Percentiles rank a stretch among this genome's conserved stretches.
Evolutionary conservation across 352 stramenopile species (phyloP).

Genomic region (Elongisporangium undulatum): DNA sequence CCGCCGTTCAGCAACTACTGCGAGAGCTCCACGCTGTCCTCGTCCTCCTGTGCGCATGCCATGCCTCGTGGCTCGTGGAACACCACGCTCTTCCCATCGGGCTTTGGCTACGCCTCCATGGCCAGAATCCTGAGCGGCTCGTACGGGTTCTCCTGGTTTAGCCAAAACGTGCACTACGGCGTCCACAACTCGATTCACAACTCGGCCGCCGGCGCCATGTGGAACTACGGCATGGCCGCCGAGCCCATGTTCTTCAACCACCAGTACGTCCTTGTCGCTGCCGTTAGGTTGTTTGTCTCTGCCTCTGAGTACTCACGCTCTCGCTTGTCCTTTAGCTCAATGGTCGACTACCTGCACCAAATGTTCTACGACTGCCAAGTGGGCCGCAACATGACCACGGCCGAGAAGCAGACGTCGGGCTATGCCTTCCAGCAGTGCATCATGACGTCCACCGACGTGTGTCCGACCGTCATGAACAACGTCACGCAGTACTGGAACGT

Average conservation of each 20-base stretch:
- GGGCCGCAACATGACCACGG: constrained; percentile 36
- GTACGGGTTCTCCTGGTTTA: constrained; percentile 43
- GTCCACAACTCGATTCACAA: constrained; percentile 74
- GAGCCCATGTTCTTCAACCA: constrained; percentile 78
- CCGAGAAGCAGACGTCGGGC: constrained; percentile 39
- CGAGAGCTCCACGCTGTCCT: constrained; percentile 31
- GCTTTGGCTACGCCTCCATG: constrained; percentile 51
- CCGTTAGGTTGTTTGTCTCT: neutral
- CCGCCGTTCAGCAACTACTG: constrained; percentile 42
- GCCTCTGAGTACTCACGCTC: neutral
- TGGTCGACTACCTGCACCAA: constrained; percentile 54
- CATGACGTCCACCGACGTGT: constrained; percentile 12
- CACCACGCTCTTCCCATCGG: constrained; percentile 34
- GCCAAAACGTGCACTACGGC: constrained; percentile 50
- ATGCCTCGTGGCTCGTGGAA: constrained; percentile 54
- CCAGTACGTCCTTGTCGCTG: constrained; percentile 40
- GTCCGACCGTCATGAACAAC: constrained; percentile 28
- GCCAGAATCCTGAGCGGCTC: constrained; percentile 36
- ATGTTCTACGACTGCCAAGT: constrained; percentile 71
- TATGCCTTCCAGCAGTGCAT: constrained; percentile 50
- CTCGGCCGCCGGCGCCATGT: constrained; percentile 37
- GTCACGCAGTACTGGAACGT: constrained; percentile 47
- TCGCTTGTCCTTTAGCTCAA: constrained; percentile 23
- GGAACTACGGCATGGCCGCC: constrained; percentile 32
- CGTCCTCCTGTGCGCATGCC: constrained; percentile 33